These are phyloP conservation scores for Periconia sp. DNA, from an alignment of 2,329 filamentous ascomycete species.

Conservation along the genomic window DNA sequence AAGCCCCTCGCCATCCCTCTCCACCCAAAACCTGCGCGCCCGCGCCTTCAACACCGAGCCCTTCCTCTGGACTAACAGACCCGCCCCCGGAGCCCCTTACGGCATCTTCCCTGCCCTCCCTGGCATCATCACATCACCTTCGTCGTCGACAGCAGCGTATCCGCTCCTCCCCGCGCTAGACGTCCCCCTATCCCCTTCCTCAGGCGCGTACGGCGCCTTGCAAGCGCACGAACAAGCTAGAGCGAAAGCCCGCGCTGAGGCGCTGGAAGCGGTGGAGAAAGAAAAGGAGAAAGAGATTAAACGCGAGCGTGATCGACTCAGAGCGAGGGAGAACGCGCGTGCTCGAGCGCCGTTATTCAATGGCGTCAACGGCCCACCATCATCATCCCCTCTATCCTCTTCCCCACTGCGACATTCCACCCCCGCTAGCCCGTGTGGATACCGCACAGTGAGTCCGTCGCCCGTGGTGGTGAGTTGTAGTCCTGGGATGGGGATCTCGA, in stretches of 20 bases:
- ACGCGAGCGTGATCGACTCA: neutral
- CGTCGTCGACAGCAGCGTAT: conserved; percentile 3
- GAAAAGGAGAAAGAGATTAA: neutral
- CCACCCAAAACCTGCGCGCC: conserved; percentile 23
- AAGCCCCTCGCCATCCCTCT: neutral
- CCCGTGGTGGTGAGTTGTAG: neutral
- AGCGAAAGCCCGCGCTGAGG: neutral
- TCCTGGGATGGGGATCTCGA: neutral
- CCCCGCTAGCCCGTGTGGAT: too few species aligned
- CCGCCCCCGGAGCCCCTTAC: conserved; percentile 4
- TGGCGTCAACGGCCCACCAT: conserved; percentile 13
- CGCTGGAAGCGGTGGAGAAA: neutral
- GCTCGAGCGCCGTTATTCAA: conserved; percentile 23
- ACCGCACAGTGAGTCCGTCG: too few species aligned
- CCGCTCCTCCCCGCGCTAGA: conserved; percentile 12
- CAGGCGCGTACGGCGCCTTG: conserved; percentile 7
- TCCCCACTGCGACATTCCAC: too few species aligned
- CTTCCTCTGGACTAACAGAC: conserved; percentile 23
- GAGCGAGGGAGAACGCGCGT: conserved; percentile 1
- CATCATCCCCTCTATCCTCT: neutral
- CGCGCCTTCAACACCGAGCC: conserved; percentile 20
- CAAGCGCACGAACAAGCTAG: conserved; percentile 4
- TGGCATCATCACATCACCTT: too few species aligned
- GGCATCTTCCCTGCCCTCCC: conserved; percentile 1
- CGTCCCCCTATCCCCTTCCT: neutral